phyloP scores from a whole-genome alignment of 2,329 filamentous ascomycete genomes.

The Verticillium nonalfalfae region DNA sequence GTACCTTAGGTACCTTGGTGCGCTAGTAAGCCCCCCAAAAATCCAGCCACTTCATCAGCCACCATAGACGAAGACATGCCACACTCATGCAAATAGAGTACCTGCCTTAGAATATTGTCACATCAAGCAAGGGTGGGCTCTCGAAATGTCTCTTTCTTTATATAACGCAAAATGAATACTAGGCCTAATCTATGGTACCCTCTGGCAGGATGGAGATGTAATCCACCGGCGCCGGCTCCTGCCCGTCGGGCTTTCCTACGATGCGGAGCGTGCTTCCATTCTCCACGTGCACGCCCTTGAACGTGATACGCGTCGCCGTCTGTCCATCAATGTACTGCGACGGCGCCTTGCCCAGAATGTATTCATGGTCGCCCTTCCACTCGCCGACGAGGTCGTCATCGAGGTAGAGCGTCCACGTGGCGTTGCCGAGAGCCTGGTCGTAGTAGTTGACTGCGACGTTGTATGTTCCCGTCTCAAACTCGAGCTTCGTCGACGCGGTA shows the following conservation, averaged over 20 bases:
- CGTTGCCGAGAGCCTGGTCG: slow-evolving; percentile 51
- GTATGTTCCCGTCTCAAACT: slow-evolving; percentile 48
- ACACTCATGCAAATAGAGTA: no score
- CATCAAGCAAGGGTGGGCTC: neutral
- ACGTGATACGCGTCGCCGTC: slow-evolving; percentile 57
- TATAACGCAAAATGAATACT: no score
- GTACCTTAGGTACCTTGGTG: no score
- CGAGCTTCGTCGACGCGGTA: slow-evolving; percentile 37
- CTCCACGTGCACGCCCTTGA: slow-evolving; percentile 38
- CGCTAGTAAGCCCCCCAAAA: neutral
- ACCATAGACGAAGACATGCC: neutral
- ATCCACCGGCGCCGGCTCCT: slow-evolving; percentile 60
- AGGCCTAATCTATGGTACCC: slow-evolving; percentile 48
- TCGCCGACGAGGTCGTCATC: slow-evolving; percentile 44
- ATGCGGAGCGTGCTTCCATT: slow-evolving; percentile 48
- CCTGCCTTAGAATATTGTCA: no score
- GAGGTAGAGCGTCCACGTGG: slow-evolving; percentile 48
- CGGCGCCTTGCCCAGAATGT: slow-evolving; percentile 50
- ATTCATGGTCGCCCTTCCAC: slow-evolving; percentile 56
- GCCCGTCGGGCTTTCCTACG: slow-evolving; percentile 50
- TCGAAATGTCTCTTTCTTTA: neutral
- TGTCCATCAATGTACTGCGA: slow-evolving; percentile 58
- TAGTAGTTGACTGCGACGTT: slow-evolving; percentile 62
- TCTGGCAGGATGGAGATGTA: slow-evolving; percentile 57
- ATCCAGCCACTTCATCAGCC: neutral